Evolutionary conservation across 495 filamentous ascomycete species (phyloP).

Genomic region (Penicillium odoratum): DNA sequence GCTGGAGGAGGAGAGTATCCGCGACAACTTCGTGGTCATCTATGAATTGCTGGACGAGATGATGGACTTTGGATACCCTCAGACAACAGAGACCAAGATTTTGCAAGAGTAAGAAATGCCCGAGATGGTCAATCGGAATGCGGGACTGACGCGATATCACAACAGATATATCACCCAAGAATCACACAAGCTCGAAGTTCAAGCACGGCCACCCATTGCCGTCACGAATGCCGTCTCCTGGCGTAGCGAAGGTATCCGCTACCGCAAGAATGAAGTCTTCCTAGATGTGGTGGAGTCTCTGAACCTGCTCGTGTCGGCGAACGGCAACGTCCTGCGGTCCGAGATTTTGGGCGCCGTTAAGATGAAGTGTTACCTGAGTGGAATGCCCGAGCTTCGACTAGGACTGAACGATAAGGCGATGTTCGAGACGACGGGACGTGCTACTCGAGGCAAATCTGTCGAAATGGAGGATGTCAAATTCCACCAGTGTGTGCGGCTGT

Average conservation of each 20-base stretch:
- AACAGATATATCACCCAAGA: slow-evolving; percentile 95
- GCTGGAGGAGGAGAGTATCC: slow-evolving; percentile 97
- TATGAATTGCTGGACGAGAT: slow-evolving; percentile 99
- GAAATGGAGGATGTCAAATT: slow-evolving; percentile 99
- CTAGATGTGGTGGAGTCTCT: slow-evolving; percentile 96
- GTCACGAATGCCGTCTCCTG: slow-evolving; percentile 98
- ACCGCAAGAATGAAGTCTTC: slow-evolving; percentile 99
- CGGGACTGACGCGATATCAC: not conserved
- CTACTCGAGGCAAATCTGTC: slow-evolving; percentile 93
- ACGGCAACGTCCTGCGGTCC: slow-evolving; percentile 92
- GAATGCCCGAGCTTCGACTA: slow-evolving; percentile 95
- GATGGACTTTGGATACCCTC: slow-evolving; percentile 99
- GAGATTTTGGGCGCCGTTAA: slow-evolving; percentile 98
- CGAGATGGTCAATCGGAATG: not conserved
- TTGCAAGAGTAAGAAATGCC: slow-evolving; percentile 71
- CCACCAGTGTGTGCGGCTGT: slow-evolving; percentile 96
- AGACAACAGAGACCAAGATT: slow-evolving; percentile 99
- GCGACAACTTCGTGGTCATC: slow-evolving; percentile 99
- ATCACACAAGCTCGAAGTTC: slow-evolving; percentile 96
- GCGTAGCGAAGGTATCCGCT: slow-evolving; percentile 96
- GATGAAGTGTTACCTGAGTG: slow-evolving; percentile 99
- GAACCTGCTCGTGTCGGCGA: slow-evolving; percentile 92
- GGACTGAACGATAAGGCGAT: slow-evolving; percentile 99
- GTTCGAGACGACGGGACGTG: slow-evolving; percentile 97
- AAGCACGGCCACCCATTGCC: slow-evolving; percentile 98